A percentile compares a stretch with the other conserved stretches of the same genome.
phyloP scores from a whole-genome alignment of 495 filamentous ascomycete species.

The Echria macrotheca region DNA sequence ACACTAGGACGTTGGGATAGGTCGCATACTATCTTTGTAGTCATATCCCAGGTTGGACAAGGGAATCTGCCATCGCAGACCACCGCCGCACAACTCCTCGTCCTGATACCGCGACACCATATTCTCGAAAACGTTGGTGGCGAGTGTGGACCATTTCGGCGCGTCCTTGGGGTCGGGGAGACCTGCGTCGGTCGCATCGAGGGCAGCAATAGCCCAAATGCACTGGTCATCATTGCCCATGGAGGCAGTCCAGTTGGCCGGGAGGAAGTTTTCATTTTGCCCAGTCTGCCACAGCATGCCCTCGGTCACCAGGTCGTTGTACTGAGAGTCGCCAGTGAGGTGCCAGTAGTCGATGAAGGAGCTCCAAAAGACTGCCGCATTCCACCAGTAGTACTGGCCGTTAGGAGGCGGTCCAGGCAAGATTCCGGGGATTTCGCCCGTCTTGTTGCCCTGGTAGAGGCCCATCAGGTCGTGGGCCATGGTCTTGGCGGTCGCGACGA shows the following conservation, averaged over 20 bases:
- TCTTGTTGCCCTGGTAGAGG: constrained; percentile 55
- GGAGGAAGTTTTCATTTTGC: constrained; percentile 52
- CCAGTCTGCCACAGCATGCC: constrained; percentile 58
- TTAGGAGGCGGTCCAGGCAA: constrained; percentile 44
- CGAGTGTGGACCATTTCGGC: constrained; percentile 64
- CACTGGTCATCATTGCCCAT: constrained; percentile 74
- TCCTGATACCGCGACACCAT: constrained; percentile 48
- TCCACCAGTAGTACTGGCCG: constrained; percentile 49
- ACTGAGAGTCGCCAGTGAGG: constrained; percentile 58
- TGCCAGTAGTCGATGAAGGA: constrained; percentile 64
- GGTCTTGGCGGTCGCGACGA: constrained; percentile 1
- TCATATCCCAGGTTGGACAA: constrained; percentile 65
- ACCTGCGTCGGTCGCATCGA: constrained; percentile 62
- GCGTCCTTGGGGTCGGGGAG: constrained; percentile 52
- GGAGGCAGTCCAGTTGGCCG: constrained; percentile 60
- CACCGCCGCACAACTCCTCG: constrained; percentile 35
- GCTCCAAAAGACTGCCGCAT: constrained; percentile 34
- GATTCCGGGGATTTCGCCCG: constrained; percentile 58
- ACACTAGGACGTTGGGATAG: neutral
- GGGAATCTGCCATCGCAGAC: constrained; percentile 72
- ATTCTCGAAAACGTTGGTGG: constrained; percentile 66
- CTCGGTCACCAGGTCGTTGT: constrained; percentile 50
- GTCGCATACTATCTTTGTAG: constrained; percentile 68
- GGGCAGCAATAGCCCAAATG: constrained; percentile 68
- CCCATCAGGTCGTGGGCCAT: constrained; percentile 48